These are phyloP conservation scores for Clitopilus passeckerianus DNA, from an alignment of 768 basidiomycete genomes.

Conservation along the genomic window DNA sequence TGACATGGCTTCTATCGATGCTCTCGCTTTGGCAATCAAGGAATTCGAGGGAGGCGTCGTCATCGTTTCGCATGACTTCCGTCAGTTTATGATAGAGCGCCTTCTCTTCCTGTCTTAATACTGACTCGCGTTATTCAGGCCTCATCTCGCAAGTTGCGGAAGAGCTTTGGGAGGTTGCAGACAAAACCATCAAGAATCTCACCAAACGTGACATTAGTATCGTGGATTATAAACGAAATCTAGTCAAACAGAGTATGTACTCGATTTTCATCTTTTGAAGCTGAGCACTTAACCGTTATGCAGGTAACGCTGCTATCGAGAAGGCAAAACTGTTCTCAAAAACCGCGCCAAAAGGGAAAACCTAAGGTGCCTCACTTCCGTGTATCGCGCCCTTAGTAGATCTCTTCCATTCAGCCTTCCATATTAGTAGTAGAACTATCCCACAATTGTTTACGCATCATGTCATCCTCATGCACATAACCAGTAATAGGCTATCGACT, in stretches of 20 bases:
- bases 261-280: slow-evolving; percentile 7
- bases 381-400: background rate
- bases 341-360: slow-evolving; percentile 65
- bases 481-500: background rate
- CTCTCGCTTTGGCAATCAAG: slow-evolving; percentile 92
- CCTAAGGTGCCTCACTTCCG: slow-evolving; percentile 27
- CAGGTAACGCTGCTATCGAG: slow-evolving; percentile 82
- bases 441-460: background rate
- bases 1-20: slow-evolving; percentile 98
- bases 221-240: slow-evolving; percentile 86
- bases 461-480: background rate
- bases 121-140: slow-evolving; percentile 34
- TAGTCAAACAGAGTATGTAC: slow-evolving; percentile 71
- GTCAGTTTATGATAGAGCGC: slow-evolving; percentile 42
- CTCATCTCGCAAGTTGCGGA: slow-evolving; percentile 97
- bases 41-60: slow-evolving; percentile 97
- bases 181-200: slow-evolving; percentile 89
- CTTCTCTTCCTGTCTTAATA: background rate
- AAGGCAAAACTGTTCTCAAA: slow-evolving; percentile 94
- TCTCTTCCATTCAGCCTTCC: background rate
- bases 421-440: background rate
- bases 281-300: background rate
- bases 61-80: slow-evolving; percentile 99
- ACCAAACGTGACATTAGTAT: slow-evolving; percentile 90
- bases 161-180: slow-evolving; percentile 98